phyloP scores from a whole-genome alignment of 129 eudicot genomes.

The Saposhnikovia divaricata region DNA sequence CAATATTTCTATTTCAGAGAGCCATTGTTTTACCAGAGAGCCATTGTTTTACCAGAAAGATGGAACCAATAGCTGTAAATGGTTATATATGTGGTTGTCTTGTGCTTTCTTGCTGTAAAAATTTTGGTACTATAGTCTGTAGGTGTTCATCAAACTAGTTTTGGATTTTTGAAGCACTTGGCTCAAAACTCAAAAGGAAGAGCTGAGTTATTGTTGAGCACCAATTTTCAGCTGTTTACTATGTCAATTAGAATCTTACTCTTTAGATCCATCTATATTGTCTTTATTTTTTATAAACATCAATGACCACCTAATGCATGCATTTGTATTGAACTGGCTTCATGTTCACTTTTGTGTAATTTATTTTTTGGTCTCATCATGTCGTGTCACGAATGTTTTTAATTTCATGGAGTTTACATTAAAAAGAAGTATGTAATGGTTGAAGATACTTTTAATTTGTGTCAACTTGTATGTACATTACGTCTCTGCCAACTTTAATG shows the following conservation, averaged over 20 bases:
- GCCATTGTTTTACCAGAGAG: too few species aligned
- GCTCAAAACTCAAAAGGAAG: neutral
- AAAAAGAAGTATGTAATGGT: neutral
- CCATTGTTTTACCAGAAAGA: too few species aligned
- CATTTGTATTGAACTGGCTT: neutral
- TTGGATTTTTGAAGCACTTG: neutral
- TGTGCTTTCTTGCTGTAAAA: neutral
- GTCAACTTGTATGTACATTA: too few species aligned
- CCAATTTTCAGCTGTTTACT: neutral
- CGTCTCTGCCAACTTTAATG: too few species aligned
- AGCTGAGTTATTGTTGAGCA: neutral
- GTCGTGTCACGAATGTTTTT: neutral
- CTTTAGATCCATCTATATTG: neutral
- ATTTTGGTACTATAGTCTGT: neutral
- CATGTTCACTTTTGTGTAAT: neutral
- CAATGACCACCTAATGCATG: neutral
- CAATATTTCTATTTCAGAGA: too few species aligned
- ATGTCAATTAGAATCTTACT: neutral
- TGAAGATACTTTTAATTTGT: neutral
- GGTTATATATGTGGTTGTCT: neutral
- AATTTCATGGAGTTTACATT: neutral
- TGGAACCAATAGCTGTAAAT: constrained; percentile 10
- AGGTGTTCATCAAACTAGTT: neutral
- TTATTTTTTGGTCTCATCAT: too few species aligned
- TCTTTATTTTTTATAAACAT: too few species aligned